These are phyloP conservation scores for Xylariaceae sp. DNA, from an alignment of 2,329 filamentous ascomycete genomes.

Conservation along the genomic window DNA sequence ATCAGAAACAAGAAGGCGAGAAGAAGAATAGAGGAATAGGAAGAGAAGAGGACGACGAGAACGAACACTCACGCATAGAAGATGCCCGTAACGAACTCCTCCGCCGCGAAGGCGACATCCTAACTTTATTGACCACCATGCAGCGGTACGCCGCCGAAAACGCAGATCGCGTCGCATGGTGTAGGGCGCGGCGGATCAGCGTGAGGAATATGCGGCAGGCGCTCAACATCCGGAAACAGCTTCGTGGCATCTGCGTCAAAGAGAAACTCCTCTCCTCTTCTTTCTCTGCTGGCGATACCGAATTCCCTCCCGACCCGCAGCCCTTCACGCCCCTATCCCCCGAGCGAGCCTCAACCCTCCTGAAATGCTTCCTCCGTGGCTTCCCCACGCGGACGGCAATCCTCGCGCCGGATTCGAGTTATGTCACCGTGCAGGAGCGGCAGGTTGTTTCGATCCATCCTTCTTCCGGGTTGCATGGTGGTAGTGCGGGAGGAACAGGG, in stretches of 20 bases:
- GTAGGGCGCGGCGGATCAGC: slow-evolving; percentile 53
- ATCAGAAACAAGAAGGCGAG: too few species aligned
- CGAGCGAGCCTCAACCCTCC: slow-evolving; percentile 49
- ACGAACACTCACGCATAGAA: slow-evolving; percentile 35
- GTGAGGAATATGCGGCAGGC: slow-evolving; percentile 60
- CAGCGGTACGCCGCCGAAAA: slow-evolving; percentile 58
- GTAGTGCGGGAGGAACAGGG: too few species aligned
- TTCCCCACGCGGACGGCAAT: slow-evolving; percentile 60
- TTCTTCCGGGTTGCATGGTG: slow-evolving; percentile 57
- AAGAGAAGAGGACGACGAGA: slow-evolving; percentile 32
- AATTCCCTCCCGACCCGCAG: slow-evolving; percentile 51
- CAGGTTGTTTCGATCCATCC: slow-evolving; percentile 61
- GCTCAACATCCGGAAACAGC: slow-evolving; percentile 58
- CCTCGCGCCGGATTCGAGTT: slow-evolving; percentile 57
- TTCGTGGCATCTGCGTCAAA: slow-evolving; percentile 52
- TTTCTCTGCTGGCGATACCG: slow-evolving; percentile 41
- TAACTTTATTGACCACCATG: slow-evolving; percentile 61
- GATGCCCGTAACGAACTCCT: slow-evolving; percentile 53
- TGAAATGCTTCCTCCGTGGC: slow-evolving; percentile 60
- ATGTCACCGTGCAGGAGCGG: slow-evolving; percentile 56
- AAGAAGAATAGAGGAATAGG: too few species aligned
- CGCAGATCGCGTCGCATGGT: slow-evolving; percentile 54
- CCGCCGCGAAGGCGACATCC: slow-evolving; percentile 60
- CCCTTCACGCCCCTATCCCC: slow-evolving; percentile 53
- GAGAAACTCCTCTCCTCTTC: slow-evolving; percentile 43